Conservation (phyloP, 2,329 filamentous ascomycete species). For the Trichophyton rubrum region DNA sequence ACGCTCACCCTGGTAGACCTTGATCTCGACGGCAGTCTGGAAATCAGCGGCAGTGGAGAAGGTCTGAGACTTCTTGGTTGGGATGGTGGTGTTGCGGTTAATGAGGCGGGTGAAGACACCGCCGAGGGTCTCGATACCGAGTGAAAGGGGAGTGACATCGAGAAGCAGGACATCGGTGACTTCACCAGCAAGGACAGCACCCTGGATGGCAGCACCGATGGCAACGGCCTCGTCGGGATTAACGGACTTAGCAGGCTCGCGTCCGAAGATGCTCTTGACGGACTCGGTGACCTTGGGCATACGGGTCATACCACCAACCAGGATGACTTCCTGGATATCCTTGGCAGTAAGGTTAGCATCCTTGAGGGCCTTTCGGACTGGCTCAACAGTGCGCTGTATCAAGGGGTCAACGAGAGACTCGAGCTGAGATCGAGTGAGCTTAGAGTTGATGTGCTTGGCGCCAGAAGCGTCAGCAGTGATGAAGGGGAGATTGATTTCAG, state of each 20-base stretch:
- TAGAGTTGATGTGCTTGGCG: constrained; percentile 96
- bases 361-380: constrained; percentile 93
- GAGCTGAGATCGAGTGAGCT: constrained; percentile 83
- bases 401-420: constrained; percentile 86
- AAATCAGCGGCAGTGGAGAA: constrained; percentile 97
- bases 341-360: constrained; percentile 82
- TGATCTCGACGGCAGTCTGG: constrained; percentile 98
- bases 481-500: constrained; percentile 97
- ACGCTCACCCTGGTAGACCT: constrained; percentile 99
- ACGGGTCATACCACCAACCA: constrained; percentile 97
- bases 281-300: constrained; percentile 98
- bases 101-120: constrained; percentile 97
- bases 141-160: constrained; percentile 88
- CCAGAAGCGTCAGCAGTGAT: constrained; percentile 92
- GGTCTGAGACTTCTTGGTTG: constrained; percentile 97
- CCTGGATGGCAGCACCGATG: constrained; percentile 93
- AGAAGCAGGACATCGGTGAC: constrained; percentile 92
- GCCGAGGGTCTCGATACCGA: constrained; percentile 95
- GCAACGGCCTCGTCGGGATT: constrained; percentile 98
- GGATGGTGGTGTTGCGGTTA: constrained; percentile 98
- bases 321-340: constrained; percentile 94
- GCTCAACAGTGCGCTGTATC: constrained; percentile 74
- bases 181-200: constrained; percentile 90
- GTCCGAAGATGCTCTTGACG: constrained; percentile 92
- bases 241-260: constrained; percentile 92